Evolutionary conservation across 345 rosid genomes (phyloP).

Genomic region (Gossypium sturtianum): DNA sequence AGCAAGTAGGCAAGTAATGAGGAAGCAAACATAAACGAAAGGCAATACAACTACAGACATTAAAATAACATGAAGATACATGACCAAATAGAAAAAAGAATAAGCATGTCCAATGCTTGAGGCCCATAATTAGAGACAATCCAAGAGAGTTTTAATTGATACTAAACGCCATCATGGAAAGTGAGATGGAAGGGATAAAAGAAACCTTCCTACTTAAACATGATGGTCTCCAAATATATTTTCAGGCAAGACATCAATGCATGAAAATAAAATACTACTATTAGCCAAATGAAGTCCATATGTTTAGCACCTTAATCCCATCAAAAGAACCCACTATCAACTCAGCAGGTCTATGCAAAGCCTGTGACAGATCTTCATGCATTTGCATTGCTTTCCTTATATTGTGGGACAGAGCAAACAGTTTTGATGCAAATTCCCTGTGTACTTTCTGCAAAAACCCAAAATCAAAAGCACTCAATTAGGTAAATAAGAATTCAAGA

Average conservation of each 20-base stretch:
- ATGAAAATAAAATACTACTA: neutral
- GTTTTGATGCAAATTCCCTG: slow-evolving; percentile 48
- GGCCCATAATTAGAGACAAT: neutral
- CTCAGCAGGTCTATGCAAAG: slow-evolving; percentile 59
- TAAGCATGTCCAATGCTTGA: neutral
- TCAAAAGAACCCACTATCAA: slow-evolving; percentile 63
- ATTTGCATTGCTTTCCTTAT: slow-evolving; percentile 45
- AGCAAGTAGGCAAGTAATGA: neutral
- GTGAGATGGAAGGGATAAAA: neutral
- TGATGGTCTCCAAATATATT: neutral
- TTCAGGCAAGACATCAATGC: neutral
- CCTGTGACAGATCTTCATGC: slow-evolving; percentile 49
- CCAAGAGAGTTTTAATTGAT: neutral
- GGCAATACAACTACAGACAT: neutral
- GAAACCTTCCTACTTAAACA: neutral
- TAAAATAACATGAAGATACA: neutral
- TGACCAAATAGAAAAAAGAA: neutral
- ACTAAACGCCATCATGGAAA: neutral
- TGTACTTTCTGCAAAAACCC: slow-evolving; percentile 62
- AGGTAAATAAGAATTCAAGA: slow-evolving; percentile 10
- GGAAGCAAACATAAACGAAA: neutral
- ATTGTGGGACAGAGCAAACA: slow-evolving; percentile 53
- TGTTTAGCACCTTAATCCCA: slow-evolving; percentile 49
- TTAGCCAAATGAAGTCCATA: neutral
- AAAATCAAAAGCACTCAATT: neutral